These are phyloP conservation scores for Thalassiosira livingstoniorum DNA, from an alignment of 352 stramenopile genomes.

Conservation along the genomic window DNA sequence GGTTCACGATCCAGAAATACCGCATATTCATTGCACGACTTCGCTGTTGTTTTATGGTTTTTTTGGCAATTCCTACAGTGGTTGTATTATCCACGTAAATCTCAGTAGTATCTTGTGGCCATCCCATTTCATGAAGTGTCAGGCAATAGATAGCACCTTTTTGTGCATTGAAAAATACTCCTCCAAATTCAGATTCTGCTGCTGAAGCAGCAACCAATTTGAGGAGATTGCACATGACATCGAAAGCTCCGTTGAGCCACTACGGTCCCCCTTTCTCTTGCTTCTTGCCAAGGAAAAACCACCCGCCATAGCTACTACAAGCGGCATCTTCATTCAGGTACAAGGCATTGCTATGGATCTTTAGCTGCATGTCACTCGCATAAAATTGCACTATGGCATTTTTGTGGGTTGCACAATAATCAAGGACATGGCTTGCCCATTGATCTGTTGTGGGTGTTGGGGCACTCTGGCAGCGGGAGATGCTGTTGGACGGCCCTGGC, in stretches of 20 bases:
- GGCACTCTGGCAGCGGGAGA: background rate
- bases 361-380: constrained; percentile 23
- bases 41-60: constrained; percentile 12
- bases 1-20: constrained; percentile 11
- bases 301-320: constrained; percentile 8
- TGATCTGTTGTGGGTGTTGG: background rate
- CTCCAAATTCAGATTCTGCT: constrained; percentile 43
- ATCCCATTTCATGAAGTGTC: constrained; percentile 28
- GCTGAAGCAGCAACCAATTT: constrained; percentile 28
- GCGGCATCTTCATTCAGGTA: constrained; percentile 17
- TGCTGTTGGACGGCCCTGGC: background rate
- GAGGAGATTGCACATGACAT: background rate
- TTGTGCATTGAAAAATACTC: constrained; percentile 21
- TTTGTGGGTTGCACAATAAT: constrained; percentile 7
- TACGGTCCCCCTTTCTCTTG: background rate
- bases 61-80: background rate
- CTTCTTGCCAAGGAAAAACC: constrained; percentile 4
- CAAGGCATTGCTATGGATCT: constrained; percentile 11
- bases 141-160: background rate
- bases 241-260: constrained; percentile 1
- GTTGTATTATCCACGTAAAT: constrained; percentile 40
- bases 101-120: constrained; percentile 23
- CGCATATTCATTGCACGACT: constrained; percentile 23
- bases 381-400: background rate
- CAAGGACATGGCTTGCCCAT: background rate